Evolutionary conservation across 345 rosid genomes (phyloP).

Genomic region (Syzygium oleosum): DNA sequence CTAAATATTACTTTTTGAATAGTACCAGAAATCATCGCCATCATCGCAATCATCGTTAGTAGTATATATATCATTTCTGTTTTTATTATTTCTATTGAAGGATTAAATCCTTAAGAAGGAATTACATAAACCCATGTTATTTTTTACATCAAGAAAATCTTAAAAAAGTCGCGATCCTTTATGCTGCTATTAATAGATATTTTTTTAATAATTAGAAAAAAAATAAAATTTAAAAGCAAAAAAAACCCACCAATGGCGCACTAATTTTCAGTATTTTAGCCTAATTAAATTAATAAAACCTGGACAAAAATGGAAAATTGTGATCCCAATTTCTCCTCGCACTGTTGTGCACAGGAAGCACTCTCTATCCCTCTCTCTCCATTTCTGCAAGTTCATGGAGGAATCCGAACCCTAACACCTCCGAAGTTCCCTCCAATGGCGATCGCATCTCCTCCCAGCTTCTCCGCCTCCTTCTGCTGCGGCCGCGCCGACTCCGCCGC

Average conservation of each 20-base stretch:
- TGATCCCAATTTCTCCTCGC: neutral
- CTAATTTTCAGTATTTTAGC: neutral
- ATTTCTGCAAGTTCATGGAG: neutral
- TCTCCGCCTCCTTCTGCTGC: constrained; percentile 22
- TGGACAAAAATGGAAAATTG: neutral
- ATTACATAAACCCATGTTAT: neutral
- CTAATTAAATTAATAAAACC: neutral
- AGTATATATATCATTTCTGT: neutral
- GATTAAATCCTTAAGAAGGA: neutral
- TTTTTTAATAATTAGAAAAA: neutral
- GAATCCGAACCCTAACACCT: neutral
- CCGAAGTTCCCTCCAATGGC: constrained; percentile 12
- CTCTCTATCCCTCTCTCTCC: neutral
- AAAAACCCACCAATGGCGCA: neutral
- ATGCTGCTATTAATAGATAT: neutral
- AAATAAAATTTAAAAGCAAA: neutral
- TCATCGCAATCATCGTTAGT: neutral
- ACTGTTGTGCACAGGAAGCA: neutral
- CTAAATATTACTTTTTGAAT: neutral
- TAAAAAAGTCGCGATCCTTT: neutral
- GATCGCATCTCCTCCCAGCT: constrained; percentile 20
- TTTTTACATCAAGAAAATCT: too few relatives aligned
- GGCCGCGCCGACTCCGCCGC: constrained; percentile 7
- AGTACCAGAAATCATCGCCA: neutral
- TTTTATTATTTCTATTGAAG: neutral